These are phyloP conservation scores for Colletotrichum eleusines DNA, from an alignment of 2,329 filamentous ascomycete genomes.

Conservation along the genomic window DNA sequence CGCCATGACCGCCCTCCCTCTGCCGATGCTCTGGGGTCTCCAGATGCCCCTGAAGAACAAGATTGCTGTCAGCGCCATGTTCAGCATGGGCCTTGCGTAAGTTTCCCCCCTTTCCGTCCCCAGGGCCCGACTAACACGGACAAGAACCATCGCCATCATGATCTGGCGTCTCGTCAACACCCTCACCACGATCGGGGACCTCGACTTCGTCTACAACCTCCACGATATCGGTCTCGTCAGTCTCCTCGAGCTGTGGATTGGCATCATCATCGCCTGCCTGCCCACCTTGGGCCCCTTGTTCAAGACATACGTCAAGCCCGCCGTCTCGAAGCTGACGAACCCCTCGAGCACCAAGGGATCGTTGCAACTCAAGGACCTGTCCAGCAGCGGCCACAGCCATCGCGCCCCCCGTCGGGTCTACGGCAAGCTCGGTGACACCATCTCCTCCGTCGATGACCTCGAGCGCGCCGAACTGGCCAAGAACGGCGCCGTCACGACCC, in stretches of 20 bases:
- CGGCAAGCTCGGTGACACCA: conserved; percentile 29
- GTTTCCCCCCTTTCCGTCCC: conserved; percentile 10
- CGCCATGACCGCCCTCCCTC: conserved; percentile 55
- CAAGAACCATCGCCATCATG: conserved; percentile 54
- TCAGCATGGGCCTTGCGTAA: conserved; percentile 50
- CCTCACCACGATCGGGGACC: conserved; percentile 41
- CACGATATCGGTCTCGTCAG: conserved; percentile 52
- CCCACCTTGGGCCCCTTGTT: conserved; percentile 54
- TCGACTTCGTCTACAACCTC: conserved; percentile 44
- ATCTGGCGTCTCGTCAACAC: conserved; percentile 52
- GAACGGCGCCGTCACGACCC: conserved; percentile 23
- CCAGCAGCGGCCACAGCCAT: conserved; percentile 6
- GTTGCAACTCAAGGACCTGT: conserved; percentile 25
- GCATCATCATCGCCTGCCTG: conserved; percentile 57
- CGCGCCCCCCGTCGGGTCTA: conserved; percentile 19
- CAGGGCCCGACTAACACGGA: neutral
- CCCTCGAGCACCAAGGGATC: conserved; percentile 29
- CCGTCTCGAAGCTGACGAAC: conserved; percentile 38
- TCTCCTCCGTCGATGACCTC: conserved; percentile 25
- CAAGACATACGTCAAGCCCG: conserved; percentile 45
- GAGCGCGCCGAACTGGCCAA: conserved; percentile 17
- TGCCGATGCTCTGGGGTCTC: conserved; percentile 57
- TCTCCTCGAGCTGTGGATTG: conserved; percentile 53
- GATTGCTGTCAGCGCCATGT: conserved; percentile 48
- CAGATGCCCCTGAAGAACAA: conserved; percentile 55